These are phyloP conservation scores for Gaultheria prostrata DNA, from an alignment of 148 eudicot genomes.

Conservation along the genomic window DNA sequence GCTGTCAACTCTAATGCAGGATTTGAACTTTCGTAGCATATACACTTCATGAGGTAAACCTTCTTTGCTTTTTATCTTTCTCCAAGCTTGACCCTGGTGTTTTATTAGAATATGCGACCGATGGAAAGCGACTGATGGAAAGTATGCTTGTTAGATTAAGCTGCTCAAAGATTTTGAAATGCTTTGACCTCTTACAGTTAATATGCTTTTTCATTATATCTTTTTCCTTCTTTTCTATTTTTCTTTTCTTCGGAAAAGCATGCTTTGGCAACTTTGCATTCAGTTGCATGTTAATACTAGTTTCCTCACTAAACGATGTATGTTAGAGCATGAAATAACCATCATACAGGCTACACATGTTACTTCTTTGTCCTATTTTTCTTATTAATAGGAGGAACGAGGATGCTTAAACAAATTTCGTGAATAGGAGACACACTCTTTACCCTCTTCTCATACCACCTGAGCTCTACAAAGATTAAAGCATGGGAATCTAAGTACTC, in stretches of 20 bases:
- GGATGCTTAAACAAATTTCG: neutral
- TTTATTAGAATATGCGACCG: neutral
- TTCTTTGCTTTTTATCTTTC: neutral
- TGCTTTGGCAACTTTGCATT: neutral
- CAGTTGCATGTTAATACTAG: neutral
- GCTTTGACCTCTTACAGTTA: neutral
- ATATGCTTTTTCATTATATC: neutral
- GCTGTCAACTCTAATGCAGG: conserved; percentile 98
- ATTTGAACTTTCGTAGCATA: conserved; percentile 77
- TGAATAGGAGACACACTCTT: conserved; percentile 9
- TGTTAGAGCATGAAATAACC: neutral
- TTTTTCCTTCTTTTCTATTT: neutral
- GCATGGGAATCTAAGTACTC: neutral
- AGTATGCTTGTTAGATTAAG: neutral
- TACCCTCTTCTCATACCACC: neutral
- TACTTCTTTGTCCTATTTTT: neutral
- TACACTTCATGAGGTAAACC: conserved; percentile 23
- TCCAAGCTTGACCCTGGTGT: conserved; percentile 6
- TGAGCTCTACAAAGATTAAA: neutral
- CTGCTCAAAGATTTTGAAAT: conserved; percentile 11
- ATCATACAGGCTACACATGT: neutral
- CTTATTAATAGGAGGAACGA: neutral
- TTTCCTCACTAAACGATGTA: neutral
- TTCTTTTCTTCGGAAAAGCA: no score
- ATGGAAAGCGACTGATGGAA: neutral